Base-by-base conservation (phyloP, 352 stramenopile genomes). In the Phytophthora pisi region DNA sequence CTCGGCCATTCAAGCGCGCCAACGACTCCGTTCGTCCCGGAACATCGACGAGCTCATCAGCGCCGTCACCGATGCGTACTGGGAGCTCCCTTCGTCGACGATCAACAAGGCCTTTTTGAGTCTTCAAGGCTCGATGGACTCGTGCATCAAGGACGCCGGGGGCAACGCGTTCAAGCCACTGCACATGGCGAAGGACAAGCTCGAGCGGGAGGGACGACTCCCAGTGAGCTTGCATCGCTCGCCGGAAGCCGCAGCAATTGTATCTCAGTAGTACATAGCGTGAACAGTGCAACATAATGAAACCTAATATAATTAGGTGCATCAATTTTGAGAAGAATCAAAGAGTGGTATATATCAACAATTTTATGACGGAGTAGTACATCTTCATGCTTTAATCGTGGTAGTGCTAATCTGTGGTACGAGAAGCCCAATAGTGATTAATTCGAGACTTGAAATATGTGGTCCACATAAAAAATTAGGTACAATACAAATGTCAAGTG, bases 81-180 rank as follows among this genome's bases (percentile, higher is more conserved):
- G 61, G 45, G 26, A 64, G 23, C 36, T 61, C 6, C 63, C 63
- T 0, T n/a, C 54, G 1, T 46, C 53, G 5, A 61, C 38, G 2
- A 5, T 70, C 10, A 57, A 70, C 28, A 42, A 40, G 13, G 50
- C 52, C 1, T 65, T 64, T 10, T 31, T 70, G 2, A 56, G 46
- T 2, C 49, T 70, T 0, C 50, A 70, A n/a, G 6, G 47, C 20
- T 36, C 55, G n/a, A 70, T 70, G 55, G 50, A 70, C 38, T 24
- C 30, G 16, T 64, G 42, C 40, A 70, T 70, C 31, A 5, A 31
- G 23, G 45, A 51, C 13, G n/a, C 7, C 6, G 55, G 50, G 9
- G 50, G 40, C 38, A 64, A 70, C 31, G 42, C 23, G 2, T 58
- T 49, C 52, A 45, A 58, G 31, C 31, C 15, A 4, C 9, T 11